Evolutionary conservation across 169 alveolate genomes (phyloP).

Genomic region (Plasmodium blacklocki): DNA sequence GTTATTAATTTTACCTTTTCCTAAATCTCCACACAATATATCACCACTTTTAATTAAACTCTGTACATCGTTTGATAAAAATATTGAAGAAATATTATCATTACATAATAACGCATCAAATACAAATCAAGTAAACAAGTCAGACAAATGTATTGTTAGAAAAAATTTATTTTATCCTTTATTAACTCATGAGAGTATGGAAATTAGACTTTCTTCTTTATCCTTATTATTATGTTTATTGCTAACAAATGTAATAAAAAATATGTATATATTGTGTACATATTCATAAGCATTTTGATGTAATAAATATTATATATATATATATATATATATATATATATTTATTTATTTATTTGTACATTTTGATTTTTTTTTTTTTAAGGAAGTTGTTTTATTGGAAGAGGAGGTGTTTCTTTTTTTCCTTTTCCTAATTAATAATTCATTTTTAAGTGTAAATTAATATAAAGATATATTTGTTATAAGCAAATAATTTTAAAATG

Average conservation of each 20-base stretch:
- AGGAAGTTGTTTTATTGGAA: slow-evolving; percentile 44
- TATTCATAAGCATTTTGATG: background rate
- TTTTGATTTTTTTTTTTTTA: background rate
- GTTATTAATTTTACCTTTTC: slow-evolving; percentile 64
- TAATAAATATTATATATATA: background rate
- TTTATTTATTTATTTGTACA: background rate
- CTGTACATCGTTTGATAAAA: slow-evolving; percentile 63
- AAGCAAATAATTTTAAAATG: background rate
- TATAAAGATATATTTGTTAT: background rate
- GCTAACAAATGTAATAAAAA: slow-evolving; percentile 55
- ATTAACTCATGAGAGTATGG: slow-evolving; percentile 13
- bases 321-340: background rate
- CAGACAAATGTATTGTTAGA: slow-evolving; percentile 61
- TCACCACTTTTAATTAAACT: slow-evolving; percentile 42
- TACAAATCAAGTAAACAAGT: background rate
- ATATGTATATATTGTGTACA: too few relatives aligned
- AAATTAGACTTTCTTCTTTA: slow-evolving; percentile 51
- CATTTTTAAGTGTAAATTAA: slow-evolving; percentile 59
- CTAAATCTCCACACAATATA: slow-evolving; percentile 16
- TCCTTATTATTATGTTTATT: slow-evolving; percentile 52
- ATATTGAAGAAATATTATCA: slow-evolving; percentile 48
- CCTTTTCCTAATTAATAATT: slow-evolving; percentile 48
- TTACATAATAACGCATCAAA: slow-evolving; percentile 10
- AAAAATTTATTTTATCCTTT: slow-evolving; percentile 41
- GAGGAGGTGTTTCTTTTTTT: slow-evolving; percentile 53